Base-by-base conservation (phyloP, 1,284 basidiomycete genomes). In the Cryptococcus floricola region DNA sequence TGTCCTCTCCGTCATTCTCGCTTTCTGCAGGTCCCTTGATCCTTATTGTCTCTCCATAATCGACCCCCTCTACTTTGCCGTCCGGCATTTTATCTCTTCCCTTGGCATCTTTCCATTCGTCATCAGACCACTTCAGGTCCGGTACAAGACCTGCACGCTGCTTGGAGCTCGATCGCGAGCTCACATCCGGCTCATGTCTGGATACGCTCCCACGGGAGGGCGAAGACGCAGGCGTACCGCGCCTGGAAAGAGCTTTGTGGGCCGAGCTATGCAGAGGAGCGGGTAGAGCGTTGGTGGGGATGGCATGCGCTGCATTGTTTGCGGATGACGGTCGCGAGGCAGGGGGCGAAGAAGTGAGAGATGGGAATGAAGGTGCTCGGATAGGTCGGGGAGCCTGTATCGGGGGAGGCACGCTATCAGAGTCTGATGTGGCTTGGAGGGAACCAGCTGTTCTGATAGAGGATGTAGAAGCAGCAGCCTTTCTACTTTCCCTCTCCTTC, bases 21-120 rank as follows among this genome's bases (percentile, higher is more conserved):
- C 57, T 52, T 62, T 75, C 73, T 0, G 66, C 62, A 0, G 64
- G 65, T 0, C 73, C 73, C 43, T 65, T 64, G 10, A 73, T 60
- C 49, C 73, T 58, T 8, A 56, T 43, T 23, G 67, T 55, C 12
- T 65, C 59, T 1, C 55, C 62, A 60, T 59, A 69, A 23, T 42
- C 45, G 13, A 54, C 55, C 38, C 49, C 56, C 44, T 63, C 57
- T 4, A 49, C 50, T n/a, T 63, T 34, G 25, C 52, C 48, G 46
- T 47, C 45, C 14, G 16, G 19, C 45, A 46, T 44, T 34, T 23
- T n/a, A 38, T 57, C 50, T 39, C 52, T 42, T 39, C 54, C 57
- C n/a, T 57, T 43, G 19, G 59, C 18, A 52, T 61, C 39, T 34
- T 42, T 42, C 60, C 60, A 64, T 43, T 59, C 57, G 12, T 62